Conservation (phyloP, 768 basidiomycete genomes). For the Sarcomyxa edulis region DNA sequence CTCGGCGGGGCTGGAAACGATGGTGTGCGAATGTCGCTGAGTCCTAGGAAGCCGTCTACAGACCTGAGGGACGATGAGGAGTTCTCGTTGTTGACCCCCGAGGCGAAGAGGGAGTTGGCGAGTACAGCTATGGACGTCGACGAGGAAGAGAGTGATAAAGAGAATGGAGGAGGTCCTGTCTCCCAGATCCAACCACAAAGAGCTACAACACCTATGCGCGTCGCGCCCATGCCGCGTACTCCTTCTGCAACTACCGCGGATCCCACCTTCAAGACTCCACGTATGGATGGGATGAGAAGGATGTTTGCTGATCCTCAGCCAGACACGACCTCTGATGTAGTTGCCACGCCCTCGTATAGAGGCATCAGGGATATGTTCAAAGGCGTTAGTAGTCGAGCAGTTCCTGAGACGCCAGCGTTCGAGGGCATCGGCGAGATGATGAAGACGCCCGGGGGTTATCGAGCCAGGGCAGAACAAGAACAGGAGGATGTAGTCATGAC, state of each 20-base stretch:
- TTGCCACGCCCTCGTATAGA: conserved; percentile 7
- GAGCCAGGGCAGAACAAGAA: no score
- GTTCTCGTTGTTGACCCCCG: conserved; percentile 23
- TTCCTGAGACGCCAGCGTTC: conserved; percentile 4
- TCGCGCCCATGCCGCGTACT: not conserved
- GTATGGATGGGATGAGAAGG: conserved; percentile 5
- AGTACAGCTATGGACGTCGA: conserved; percentile 19
- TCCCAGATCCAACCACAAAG: not conserved
- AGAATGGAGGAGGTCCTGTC: not conserved
- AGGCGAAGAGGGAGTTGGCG: conserved; percentile 21
- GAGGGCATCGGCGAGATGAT: conserved; percentile 11
- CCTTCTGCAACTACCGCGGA: no score
- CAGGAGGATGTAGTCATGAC: no score
- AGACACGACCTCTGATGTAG: not conserved
- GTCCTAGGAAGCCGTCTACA: conserved; percentile 18
- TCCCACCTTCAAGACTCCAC: conserved; percentile 1
- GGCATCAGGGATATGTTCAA: conserved; percentile 8
- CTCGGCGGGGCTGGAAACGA: conserved; percentile 6
- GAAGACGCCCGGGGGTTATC: conserved; percentile 3
- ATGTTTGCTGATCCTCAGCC: conserved; percentile 5
- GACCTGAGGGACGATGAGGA: conserved; percentile 11
- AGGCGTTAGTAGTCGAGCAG: not conserved
- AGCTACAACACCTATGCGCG: not conserved
- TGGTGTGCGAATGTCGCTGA: conserved; percentile 4
- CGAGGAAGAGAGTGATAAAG: conserved; percentile 4